Conservation (phyloP, 2,329 filamentous ascomycete genomes). For the Sporothrix sp. region DNA sequence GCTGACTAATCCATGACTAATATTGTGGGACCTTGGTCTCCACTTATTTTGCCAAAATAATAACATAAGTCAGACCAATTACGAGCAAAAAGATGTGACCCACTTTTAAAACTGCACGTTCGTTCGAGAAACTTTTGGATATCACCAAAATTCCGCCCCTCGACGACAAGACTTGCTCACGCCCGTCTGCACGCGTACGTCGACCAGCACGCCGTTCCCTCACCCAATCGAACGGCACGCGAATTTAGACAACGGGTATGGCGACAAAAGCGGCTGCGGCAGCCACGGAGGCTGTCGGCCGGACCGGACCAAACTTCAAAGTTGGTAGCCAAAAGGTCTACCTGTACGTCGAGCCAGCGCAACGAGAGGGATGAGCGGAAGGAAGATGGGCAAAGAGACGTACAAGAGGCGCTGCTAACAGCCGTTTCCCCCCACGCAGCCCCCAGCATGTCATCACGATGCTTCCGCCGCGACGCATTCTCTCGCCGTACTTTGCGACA, state of each 20-base stretch:
- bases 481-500: constrained; percentile 71
- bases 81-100: neutral
- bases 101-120: constrained; percentile 10
- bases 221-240: neutral
- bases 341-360: constrained; percentile 33
- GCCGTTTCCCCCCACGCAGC: constrained; percentile 41
- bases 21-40: too few species aligned
- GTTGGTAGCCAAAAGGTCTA: constrained; percentile 46
- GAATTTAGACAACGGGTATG: constrained; percentile 15
- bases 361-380: neutral
- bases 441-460: constrained; percentile 75
- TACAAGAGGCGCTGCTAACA: neutral
- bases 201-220: neutral
- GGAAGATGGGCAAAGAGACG: neutral
- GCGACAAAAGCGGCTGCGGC: constrained; percentile 26
- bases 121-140: constrained; percentile 8
- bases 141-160: constrained; percentile 1
- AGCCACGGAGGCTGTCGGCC: constrained; percentile 28
- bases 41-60: too few species aligned
- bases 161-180: neutral
- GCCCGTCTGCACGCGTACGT: neutral
- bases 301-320: constrained; percentile 31
- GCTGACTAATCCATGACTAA: too few species aligned
- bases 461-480: constrained; percentile 56
- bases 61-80: neutral